Base-by-base conservation (phyloP, 192 early-diverging fungal species). In the Jimgerdemannia lactiflua region DNA sequence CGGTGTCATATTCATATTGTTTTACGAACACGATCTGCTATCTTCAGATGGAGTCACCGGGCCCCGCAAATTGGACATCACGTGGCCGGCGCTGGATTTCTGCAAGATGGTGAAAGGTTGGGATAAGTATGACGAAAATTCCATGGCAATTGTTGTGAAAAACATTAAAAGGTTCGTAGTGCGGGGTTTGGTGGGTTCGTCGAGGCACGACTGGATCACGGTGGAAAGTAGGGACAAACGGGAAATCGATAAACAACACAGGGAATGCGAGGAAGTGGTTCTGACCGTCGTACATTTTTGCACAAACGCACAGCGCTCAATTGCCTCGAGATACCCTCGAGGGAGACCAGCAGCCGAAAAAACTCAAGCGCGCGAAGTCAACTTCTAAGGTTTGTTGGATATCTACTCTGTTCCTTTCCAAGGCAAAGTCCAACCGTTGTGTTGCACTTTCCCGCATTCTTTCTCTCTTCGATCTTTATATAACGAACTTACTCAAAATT, bases 61-160 rank as follows among this genome's bases (percentile, higher is more conserved):
- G n/a, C 85, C 84, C 39, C 78, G 89, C 14, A 89, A 89, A 64
- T 78, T 97, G 81, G 92, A 97, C 73, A 84, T 98, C 29, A 84
- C 89, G 14, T 89, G 92, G 86, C 94, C 95, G 6, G 93, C 89
- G n/a, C 76, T 84, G 18, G 95, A 96, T 71, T 99, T 96, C 86
- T 91, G 87, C 29, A 87, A 88, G 8, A 79, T 96, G 64, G 93
- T 99, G 70, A 94, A 94, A 69, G 69, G 72, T 20, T 95, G 94
- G 93, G 94, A 95, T 76, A 86, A 89, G 69, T 96, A 83, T 75
- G 93, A 95, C 68, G 84, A 86, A 6, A 72, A 74, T 42, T 79
- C 72, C 19, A 95, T 94, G 93, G 89, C 82, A 7, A 88, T 96
- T 66, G 79, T 83, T 18, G 87, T 95, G 19, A 78, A 84, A 67